These are phyloP conservation scores for Neonectria hederae DNA, from an alignment of 2,329 filamentous ascomycete species.

Conservation along the genomic window DNA sequence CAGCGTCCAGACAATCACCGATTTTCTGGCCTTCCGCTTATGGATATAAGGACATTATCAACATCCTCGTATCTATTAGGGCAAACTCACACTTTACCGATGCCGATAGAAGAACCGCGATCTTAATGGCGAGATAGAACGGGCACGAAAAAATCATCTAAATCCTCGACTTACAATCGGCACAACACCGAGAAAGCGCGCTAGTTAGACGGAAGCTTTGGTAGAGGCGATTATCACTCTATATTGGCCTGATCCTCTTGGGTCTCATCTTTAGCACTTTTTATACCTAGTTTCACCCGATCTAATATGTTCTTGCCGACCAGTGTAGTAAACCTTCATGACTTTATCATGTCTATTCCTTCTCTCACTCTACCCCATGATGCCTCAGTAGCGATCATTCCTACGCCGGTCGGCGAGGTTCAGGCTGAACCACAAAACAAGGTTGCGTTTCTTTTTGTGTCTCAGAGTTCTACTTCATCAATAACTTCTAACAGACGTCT, in stretches of 20 bases:
- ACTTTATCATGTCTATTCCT: no score
- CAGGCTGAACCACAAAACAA: no score
- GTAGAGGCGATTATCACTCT: conserved; percentile 1
- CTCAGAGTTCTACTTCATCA: no score
- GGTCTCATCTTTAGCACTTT: not conserved
- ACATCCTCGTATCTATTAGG: not conserved
- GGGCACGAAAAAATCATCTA: not conserved
- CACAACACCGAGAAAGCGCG: not conserved
- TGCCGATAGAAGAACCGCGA: not conserved
- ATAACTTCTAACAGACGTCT: no score
- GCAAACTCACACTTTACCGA: not conserved
- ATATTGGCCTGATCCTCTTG: not conserved
- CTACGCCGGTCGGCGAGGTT: no score
- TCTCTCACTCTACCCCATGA: no score
- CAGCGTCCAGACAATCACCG: not conserved
- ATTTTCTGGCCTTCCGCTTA: conserved; percentile 4
- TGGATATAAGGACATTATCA: not conserved
- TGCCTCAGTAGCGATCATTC: no score
- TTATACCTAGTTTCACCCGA: no score
- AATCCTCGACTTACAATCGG: conserved; percentile 2
- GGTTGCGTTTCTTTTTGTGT: no score
- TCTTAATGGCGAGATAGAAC: not conserved
- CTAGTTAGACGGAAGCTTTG: not conserved
- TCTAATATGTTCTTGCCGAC: no score
- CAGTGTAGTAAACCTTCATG: no score